A percentile compares a stretch with the other conserved stretches of the same genome.
These are phyloP conservation scores for Hevea brasiliensis DNA, from an alignment of 345 rosid species.

Conservation along the genomic window DNA sequence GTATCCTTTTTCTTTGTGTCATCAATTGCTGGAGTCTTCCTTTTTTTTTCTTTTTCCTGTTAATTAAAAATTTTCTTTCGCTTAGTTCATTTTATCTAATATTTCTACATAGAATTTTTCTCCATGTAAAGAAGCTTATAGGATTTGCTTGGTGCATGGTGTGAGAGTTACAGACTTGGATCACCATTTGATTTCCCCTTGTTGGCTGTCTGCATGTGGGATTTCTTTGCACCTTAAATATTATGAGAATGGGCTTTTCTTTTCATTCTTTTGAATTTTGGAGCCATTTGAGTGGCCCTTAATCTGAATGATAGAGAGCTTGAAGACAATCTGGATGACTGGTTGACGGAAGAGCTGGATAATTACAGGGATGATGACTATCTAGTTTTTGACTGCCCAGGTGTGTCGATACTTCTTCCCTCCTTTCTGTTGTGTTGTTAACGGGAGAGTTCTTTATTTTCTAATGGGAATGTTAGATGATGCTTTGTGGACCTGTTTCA, in stretches of 20 bases:
- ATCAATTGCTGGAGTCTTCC: neutral
- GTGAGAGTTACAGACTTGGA: neutral
- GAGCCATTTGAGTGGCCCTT: conserved; percentile 43
- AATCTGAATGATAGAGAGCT: conserved; percentile 58
- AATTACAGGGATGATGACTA: conserved; percentile 85
- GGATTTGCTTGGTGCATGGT: neutral
- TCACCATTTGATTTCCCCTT: neutral
- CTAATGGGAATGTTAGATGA: neutral
- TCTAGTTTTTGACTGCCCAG: conserved; percentile 92
- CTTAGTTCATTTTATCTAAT: neutral
- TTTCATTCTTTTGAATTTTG: neutral
- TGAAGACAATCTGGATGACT: conserved; percentile 75
- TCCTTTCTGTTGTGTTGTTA: neutral
- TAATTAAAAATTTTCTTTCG: neutral
- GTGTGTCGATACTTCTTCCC: conserved; percentile 39
- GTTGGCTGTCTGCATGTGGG: neutral
- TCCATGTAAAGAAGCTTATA: neutral
- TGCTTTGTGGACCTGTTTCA: neutral
- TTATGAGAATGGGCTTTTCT: neutral
- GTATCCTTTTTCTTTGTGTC: conserved; percentile 55
- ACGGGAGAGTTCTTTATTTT: neutral
- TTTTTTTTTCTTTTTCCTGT: neutral
- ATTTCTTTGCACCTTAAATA: neutral
- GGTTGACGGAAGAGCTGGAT: conserved; percentile 88
- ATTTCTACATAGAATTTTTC: neutral